Evolutionary conservation across 208 protist genomes (phyloP).

Genomic region (Crithidia sp.): DNA sequence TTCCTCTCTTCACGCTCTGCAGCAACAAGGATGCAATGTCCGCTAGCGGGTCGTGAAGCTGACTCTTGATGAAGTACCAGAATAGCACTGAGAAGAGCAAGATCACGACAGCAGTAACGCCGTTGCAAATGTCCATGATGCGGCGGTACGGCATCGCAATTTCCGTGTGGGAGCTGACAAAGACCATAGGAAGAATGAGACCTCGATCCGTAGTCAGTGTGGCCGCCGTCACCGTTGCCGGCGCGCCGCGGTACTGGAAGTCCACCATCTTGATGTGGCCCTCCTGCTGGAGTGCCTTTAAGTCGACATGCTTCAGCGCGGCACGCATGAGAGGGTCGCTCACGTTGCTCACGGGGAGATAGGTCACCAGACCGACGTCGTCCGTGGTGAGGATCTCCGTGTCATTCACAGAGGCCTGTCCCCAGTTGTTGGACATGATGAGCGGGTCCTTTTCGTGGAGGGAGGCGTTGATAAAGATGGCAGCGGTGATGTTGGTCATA

Average conservation of each 20-base stretch:
- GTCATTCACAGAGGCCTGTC: conserved; percentile 8
- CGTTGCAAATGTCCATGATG: background rate
- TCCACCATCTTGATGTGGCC: conserved; percentile 5
- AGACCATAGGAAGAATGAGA: conserved; percentile 6
- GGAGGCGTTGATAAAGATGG: conserved; percentile 4
- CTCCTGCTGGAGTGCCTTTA: conserved; percentile 7
- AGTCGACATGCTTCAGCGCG: conserved; percentile 35
- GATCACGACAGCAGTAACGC: background rate
- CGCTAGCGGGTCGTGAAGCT: conserved; percentile 17
- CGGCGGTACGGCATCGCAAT: conserved; percentile 5
- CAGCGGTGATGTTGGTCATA: background rate
- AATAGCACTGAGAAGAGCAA: background rate
- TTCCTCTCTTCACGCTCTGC: conserved; percentile 4
- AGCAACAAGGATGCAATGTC: conserved; percentile 2
- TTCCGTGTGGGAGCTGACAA: background rate
- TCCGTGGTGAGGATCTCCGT: background rate
- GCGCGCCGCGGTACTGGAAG: conserved; percentile 9
- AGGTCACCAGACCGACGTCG: background rate
- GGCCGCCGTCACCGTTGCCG: background rate
- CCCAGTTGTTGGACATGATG: conserved; percentile 36
- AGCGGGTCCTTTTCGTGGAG: conserved; percentile 16
- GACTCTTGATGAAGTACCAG: conserved; percentile 5
- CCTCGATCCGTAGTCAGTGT: background rate
- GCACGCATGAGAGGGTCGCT: conserved; percentile 41
- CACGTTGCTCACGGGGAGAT: conserved; percentile 28